Evolutionary conservation across 257 asterid genomes (phyloP).

Genomic region (Gardenia jasminoides): DNA sequence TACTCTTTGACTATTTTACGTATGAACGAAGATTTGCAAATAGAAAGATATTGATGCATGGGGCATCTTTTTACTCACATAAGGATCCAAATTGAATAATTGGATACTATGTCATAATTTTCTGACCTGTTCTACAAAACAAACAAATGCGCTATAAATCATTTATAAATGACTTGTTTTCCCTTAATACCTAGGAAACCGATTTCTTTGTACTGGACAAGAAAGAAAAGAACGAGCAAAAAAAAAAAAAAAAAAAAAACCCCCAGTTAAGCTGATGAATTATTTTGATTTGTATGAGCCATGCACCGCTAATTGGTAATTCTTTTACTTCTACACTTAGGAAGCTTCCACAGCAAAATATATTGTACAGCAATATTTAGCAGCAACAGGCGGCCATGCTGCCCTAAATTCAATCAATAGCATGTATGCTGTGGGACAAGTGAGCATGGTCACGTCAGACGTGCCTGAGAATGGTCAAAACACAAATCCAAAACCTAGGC

Average conservation of each 20-base stretch:
- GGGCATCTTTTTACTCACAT: background rate
- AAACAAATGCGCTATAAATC: background rate
- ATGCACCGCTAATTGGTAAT: background rate
- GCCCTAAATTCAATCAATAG: slow-evolving; percentile 55
- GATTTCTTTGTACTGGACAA: background rate
- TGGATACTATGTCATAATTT: background rate
- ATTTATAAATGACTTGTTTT: background rate
- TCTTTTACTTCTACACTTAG: slow-evolving; percentile 30
- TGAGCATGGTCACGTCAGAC: slow-evolving; percentile 62
- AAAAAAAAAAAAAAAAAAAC: too few species aligned
- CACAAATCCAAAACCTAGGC: slow-evolving; percentile 11
- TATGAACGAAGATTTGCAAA: background rate
- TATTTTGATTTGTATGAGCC: background rate
- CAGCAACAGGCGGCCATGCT: slow-evolving; percentile 82
- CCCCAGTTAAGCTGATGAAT: background rate
- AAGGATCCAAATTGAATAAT: background rate
- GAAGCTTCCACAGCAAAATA: slow-evolving; percentile 83
- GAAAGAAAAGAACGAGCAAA: background rate
- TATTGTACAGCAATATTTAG: slow-evolving; percentile 88
- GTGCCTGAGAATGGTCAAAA: slow-evolving; percentile 26
- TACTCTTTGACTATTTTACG: background rate
- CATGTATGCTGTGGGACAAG: slow-evolving; percentile 93
- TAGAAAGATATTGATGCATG: background rate
- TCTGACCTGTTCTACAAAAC: background rate
- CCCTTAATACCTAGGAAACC: background rate